Evolutionary conservation across 2,329 filamentous ascomycete species (phyloP), one percentile per base, ranked within the genome.

Genomic region (Polytolypa hystricis): DNA sequence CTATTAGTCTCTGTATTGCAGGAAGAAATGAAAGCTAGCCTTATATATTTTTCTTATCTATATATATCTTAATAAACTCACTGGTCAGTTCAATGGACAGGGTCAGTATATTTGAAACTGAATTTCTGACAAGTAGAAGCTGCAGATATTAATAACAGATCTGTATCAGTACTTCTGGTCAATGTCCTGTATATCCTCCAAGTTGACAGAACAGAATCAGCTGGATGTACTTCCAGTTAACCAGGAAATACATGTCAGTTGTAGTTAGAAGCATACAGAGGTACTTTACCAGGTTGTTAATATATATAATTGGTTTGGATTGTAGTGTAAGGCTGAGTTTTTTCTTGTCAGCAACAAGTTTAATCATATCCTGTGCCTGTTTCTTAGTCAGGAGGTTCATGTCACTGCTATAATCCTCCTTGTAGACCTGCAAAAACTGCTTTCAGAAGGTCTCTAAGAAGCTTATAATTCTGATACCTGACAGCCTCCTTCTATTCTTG

Each of bases 141-240:
- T 42, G 33, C 14, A 48, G 36, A 23, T 48, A 15, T 8, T 38
- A 37, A 37, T 47, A 46, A 29, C 40, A 30, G 7, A 48, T 41
- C n/a, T 40, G 28, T 5, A 41, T 30, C 3, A 49, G 35, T 3
- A 38, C 41, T 9, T 40, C 12, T 30, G 37, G 41, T 16, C 31
- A 37, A 27, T 49, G 50, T 0, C 29, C 36, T 18, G 34, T 51
- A 3, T 50, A 36, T 12, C 38, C 35, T 2, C 36, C 37, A 6
- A 51, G 27, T 27, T 46, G 23, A 7, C 40, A 35, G 34, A 44
- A 51, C 7, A 51, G 40, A 5, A 18, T 32, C 15, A 46, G 38
- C 37, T 50, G 17, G n/a, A 50, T 47, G 15, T 30, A 33, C 17
- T 46, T 30, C 10, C 39, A 35, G 11, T 43, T 30, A 18, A 42